Evolutionary conservation across 768 basidiomycete species (phyloP).

Genomic region (Lentinula lateritia): DNA sequence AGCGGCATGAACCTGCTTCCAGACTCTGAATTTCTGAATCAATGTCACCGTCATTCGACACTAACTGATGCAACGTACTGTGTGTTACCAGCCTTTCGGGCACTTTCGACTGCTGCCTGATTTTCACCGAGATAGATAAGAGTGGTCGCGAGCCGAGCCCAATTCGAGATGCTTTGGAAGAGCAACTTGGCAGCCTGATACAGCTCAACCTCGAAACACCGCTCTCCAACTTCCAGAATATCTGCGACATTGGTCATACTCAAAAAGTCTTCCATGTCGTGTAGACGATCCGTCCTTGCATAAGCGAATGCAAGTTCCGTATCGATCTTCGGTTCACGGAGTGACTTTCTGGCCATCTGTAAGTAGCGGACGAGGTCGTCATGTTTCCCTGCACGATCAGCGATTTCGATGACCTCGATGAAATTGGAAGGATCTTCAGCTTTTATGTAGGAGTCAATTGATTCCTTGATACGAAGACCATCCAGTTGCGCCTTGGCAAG

Average conservation of each 20-base stretch:
- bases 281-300: conserved; percentile 94
- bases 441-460: conserved; percentile 98
- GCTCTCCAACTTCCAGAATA: conserved; percentile 94
- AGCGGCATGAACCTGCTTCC: conserved; percentile 99
- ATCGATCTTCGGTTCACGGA: conserved; percentile 96
- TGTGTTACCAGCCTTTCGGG: conserved; percentile 98
- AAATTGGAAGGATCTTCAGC: conserved; percentile 94
- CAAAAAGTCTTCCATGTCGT: conserved; percentile 99
- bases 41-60: conserved; percentile 2
- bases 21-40: conserved; percentile 56
- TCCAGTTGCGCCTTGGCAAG: conserved; percentile 99
- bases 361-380: conserved; percentile 94
- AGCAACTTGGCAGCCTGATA: conserved; percentile 96
- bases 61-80: conserved; percentile 51
- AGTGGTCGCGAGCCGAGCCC: conserved; percentile 96
- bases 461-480: conserved; percentile 95
- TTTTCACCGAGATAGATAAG: conserved; percentile 98
- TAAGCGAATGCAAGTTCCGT: conserved; percentile 98
- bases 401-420: conserved; percentile 92
- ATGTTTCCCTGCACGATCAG: conserved; percentile 85
- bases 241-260: conserved; percentile 99
- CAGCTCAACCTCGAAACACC: conserved; percentile 97
- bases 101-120: conserved; percentile 97
- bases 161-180: conserved; percentile 97
- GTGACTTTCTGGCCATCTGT: conserved; percentile 97